Base-by-base conservation (phyloP, 2,329 filamentous ascomycete species). In the Pseudocercospora fijiensis region DNA sequence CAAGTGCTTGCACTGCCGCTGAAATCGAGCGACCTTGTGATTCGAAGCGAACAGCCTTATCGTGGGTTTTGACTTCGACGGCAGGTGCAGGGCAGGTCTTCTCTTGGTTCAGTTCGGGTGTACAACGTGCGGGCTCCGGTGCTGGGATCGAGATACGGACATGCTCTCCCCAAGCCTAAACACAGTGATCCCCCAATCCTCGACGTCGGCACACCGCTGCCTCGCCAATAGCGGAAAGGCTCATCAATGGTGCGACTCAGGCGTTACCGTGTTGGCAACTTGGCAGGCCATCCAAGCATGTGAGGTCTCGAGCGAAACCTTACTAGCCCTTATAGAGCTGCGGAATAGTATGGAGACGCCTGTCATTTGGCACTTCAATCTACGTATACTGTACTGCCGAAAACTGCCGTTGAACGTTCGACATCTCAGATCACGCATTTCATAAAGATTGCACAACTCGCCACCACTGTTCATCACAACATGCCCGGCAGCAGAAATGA, bases 81-180 rank as follows among this genome's bases (percentile, higher is more conserved):
- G 57, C 59, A 51, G 49, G 49, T 60, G 58, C 62, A 64, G 58
- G 41, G 28, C 62, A 62, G 55, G 26, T 55, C 45, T 65, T 59
- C 62, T 60, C 63, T 64, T 47, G 56, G 51, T 33, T 45, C 28
- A 33, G 24, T 57, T 28, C 20, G 53, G n/a, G 53, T 37, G 53
- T 16, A 56, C 18, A 56, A 41, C 10, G 43, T 37, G n/a, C 60
- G 18, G 53, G 56, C 58, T 57, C 58, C 58, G 62, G 58, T 47
- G 56, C 63, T 45, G 63, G 63, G 56, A 63, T 63, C 24, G 58
- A 59, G 61, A 63, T 41, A 61, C 58, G 58, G 37, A 30, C 43
- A 16, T 20, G 27, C 26, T 47, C 57, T 51, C 20, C 27, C 5
- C 53, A 56, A 24, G 49, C 22, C 49, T 53, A 52, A 65, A 61